Base-by-base conservation (phyloP, 108 stramenopile species). In the Skeletonema menzelii region DNA sequence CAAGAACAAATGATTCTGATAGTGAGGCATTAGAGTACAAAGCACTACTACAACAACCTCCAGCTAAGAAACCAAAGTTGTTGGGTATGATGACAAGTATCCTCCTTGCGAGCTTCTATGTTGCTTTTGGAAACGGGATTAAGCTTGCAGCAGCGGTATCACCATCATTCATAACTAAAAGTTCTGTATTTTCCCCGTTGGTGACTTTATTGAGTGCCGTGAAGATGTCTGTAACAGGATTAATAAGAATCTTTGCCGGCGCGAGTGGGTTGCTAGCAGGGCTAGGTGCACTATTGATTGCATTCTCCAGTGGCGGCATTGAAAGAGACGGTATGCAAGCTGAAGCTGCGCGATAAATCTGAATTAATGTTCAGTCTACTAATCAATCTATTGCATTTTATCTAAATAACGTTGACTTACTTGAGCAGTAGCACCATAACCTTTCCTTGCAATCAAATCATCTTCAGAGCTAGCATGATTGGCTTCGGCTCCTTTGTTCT, bases 261-360 rank as follows among this genome's bases (percentile, higher is more conserved):
- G 59, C 59, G 17, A 44, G 64, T 34, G 65, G 69, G 15, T 26
- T 78, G 20, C 19, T 71, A 12, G 32, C 65, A 11, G 70, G 77
- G 12, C 40, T 78, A 34, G 35, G 30, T 12, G 31, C 63, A 14
- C 47, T 64, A 19, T 30, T 63, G 22, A 70, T 77, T 30, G 55
- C 63, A n/a, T 69, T 77, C 31, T 70, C 69, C 7, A 70, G 57
- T 58, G 76, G 76, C 10, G 76, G 76, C 7, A 77, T 77, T n/a
- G 76, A 77, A 58, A 53, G 57, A 12, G 76, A 69, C n/a, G 69
- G 62, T 2, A 67, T 60, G 58, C 13, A 38, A 47, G 13, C 59
- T 38, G 10, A 28, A 34, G 34, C 59, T 60, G 32, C 34, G 8
- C n/a, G 8, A 34, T 19, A 34, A 31, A 24, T 59, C 2, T 59